Percentiles rank a stretch among this genome's conserved stretches.
Conservation (phyloP, 768 basidiomycete genomes). For the Antrodiella citrinella region DNA sequence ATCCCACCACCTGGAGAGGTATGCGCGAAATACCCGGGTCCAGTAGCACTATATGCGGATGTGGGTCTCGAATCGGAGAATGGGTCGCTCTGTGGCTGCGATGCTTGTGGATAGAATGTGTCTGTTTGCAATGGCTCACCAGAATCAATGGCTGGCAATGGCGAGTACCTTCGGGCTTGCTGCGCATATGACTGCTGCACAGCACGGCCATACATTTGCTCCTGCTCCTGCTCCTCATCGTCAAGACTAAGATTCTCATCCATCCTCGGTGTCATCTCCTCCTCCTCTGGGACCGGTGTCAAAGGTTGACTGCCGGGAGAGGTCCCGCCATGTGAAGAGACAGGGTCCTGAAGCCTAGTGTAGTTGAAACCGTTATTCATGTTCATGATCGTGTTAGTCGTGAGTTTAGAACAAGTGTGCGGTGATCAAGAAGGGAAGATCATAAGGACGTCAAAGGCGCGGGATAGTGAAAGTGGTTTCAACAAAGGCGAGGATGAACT, state of each 20-base stretch:
- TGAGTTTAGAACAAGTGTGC: too few species aligned
- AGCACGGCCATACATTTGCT: not conserved
- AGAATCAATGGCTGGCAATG: not conserved
- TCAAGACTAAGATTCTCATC: not conserved
- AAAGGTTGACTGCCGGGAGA: not conserved
- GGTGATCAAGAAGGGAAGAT: too few species aligned
- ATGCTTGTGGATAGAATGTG: not conserved
- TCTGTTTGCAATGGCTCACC: not conserved
- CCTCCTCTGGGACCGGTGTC: constrained; percentile 1
- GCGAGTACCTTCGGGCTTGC: not conserved
- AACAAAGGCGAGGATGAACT: too few species aligned
- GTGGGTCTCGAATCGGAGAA: not conserved
- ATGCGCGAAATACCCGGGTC: not conserved
- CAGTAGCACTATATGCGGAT: not conserved
- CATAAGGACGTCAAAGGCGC: too few species aligned
- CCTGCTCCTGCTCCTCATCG: not conserved
- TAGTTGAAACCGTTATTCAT: not conserved
- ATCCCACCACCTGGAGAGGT: not conserved
- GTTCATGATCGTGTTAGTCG: not conserved
- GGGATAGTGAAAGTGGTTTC: too few species aligned
- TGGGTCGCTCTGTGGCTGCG: not conserved
- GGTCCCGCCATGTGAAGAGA: not conserved
- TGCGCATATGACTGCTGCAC: not conserved
- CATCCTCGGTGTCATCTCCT: not conserved
- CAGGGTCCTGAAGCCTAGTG: not conserved